Percentiles rank a stretch among this genome's conserved stretches.
phyloP scores from a whole-genome alignment of 176 grass and related monocot genomes.

The Ensete glaucum region DNA sequence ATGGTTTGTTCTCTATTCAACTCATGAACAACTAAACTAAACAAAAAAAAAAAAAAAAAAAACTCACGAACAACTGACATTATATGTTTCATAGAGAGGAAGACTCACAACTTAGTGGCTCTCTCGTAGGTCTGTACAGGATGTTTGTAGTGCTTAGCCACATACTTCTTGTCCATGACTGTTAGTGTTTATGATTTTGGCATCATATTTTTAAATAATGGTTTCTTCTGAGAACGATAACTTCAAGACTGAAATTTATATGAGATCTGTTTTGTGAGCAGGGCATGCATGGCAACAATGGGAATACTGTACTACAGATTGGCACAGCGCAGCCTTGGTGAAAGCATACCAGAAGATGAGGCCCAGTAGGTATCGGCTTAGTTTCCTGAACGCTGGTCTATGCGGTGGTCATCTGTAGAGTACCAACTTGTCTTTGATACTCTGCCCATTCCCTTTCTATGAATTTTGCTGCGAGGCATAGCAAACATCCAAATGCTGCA shows the following conservation, averaged over 20 bases:
- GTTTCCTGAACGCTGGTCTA: not conserved
- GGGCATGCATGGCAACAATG: conserved; percentile 97
- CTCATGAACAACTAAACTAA: too few species aligned
- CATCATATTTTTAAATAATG: not conserved
- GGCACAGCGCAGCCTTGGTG: conserved; percentile 70
- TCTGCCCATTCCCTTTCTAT: too few species aligned
- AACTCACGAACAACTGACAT: too few species aligned
- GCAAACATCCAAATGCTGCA: too few species aligned
- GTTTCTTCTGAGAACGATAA: not conserved
- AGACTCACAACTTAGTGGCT: not conserved
- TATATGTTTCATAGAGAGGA: not conserved
- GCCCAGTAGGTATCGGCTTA: conserved; percentile 27
- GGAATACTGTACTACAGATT: conserved; percentile 89
- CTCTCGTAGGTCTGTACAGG: not conserved
- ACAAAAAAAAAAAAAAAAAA: too few species aligned
- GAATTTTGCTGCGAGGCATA: too few species aligned
- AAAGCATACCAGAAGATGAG: conserved; percentile 59
- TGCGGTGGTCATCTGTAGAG: conserved; percentile 1
- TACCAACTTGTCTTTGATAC: conserved; percentile 2
- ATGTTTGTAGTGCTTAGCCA: not conserved
- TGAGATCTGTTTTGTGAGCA: conserved; percentile 27
- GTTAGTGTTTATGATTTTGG: not conserved
- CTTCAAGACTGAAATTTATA: not conserved
- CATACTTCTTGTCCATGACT: not conserved
- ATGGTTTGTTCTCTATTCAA: too few species aligned